Percentiles rank a stretch among this genome's conserved stretches.
phyloP scores from a whole-genome alignment of 495 filamentous ascomycete species.

The Trichoderma parareesei region DNA sequence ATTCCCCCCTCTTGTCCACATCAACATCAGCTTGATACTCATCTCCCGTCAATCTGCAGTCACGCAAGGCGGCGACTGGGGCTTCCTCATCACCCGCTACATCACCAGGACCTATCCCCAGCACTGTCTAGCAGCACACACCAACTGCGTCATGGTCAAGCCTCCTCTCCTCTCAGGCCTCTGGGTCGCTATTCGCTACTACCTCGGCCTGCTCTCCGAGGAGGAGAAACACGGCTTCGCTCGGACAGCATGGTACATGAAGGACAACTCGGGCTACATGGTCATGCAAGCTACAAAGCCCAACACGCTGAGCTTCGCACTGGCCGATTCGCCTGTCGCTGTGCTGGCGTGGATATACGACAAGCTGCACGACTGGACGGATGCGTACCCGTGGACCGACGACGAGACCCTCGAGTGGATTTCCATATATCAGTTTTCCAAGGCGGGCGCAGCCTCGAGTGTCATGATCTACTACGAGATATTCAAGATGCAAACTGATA shows the following conservation, averaged over 20 bases:
- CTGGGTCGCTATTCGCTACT: slow-evolving; percentile 37
- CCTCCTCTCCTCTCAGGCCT: slow-evolving; percentile 17
- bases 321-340: slow-evolving; percentile 53
- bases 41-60: slow-evolving; percentile 25
- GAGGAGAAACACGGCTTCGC: slow-evolving; percentile 35
- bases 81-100: slow-evolving; percentile 50
- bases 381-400: slow-evolving; percentile 58
- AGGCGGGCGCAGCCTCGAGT: slow-evolving; percentile 47
- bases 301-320: slow-evolving; percentile 49
- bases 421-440: slow-evolving; percentile 52
- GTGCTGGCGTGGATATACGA: slow-evolving; percentile 61
- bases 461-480: slow-evolving; percentile 55
- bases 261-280: slow-evolving; percentile 50
- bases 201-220: slow-evolving; percentile 29
- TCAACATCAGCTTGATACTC: neutral
- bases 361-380: slow-evolving; percentile 62
- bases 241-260: slow-evolving; percentile 42
- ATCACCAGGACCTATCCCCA: slow-evolving; percentile 49
- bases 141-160: slow-evolving; percentile 45
- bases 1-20: neutral
- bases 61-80: slow-evolving; percentile 66
- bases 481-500: slow-evolving; percentile 1
- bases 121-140: slow-evolving; percentile 52
- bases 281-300: slow-evolving; percentile 52
- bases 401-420: slow-evolving; percentile 62